Percentiles rank a stretch among this genome's conserved stretches.
phyloP scores from a whole-genome alignment of 2,329 filamentous ascomycete genomes.

The Fusarium paranaense region DNA sequence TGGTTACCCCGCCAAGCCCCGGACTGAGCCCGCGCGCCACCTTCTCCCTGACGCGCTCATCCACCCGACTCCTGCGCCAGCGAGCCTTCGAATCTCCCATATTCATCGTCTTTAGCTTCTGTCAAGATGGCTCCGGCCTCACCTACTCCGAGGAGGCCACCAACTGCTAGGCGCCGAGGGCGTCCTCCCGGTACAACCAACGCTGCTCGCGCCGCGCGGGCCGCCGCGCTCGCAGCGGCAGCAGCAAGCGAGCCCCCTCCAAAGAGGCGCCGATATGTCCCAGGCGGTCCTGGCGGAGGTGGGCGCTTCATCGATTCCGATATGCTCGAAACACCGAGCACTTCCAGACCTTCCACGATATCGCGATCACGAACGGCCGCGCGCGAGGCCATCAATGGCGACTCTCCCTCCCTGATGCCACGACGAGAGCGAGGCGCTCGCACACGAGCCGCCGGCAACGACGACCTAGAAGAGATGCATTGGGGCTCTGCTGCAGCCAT shows the following conservation, averaged over 20 bases:
- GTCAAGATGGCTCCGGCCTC: conserved; percentile 49
- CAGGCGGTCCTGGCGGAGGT: conserved; percentile 87
- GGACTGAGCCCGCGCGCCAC: conserved; percentile 48
- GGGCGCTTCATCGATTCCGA: conserved; percentile 85
- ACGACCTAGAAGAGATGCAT: conserved; percentile 71
- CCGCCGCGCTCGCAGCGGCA: conserved; percentile 48
- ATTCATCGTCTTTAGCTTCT: conserved; percentile 23
- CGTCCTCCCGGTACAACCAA: conserved; percentile 59
- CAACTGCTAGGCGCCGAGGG: conserved; percentile 59
- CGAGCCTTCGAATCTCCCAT: conserved; percentile 20
- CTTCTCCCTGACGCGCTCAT: conserved; percentile 44
- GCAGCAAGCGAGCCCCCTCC: conserved; percentile 69
- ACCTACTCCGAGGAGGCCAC: conserved; percentile 55
- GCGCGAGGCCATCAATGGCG: conserved; percentile 56
- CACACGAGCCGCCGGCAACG: conserved; percentile 63
- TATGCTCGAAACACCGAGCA: conserved; percentile 67
- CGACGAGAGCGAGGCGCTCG: conserved; percentile 69
- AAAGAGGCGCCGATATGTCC: conserved; percentile 83
- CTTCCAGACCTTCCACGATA: conserved; percentile 54
- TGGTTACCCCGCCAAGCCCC: conserved; percentile 43
- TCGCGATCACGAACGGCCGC: conserved; percentile 64
- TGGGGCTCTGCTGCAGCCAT: conserved; percentile 91
- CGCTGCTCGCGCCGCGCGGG: conserved; percentile 54
- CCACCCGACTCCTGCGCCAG: conserved; percentile 31
- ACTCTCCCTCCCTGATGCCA: conserved; percentile 58